Evolutionary conservation across 495 filamentous ascomycete species (phyloP).

Genomic region (Penicillium cinerascens): DNA sequence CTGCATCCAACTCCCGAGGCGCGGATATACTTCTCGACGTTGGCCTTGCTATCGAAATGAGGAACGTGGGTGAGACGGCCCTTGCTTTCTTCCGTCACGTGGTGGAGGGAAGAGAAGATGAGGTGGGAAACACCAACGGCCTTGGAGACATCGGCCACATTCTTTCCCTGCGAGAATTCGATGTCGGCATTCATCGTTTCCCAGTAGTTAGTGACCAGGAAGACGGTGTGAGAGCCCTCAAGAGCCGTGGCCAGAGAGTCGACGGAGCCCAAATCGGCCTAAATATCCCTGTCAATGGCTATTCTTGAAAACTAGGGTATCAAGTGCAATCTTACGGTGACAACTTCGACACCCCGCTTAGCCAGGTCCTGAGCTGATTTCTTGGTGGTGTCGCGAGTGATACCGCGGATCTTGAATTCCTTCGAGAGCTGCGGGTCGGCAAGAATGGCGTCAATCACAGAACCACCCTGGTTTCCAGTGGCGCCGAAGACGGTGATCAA

Average conservation of each 20-base stretch:
- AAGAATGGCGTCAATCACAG: constrained; percentile 26
- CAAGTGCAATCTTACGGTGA: constrained; percentile 13
- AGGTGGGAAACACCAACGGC: constrained; percentile 21
- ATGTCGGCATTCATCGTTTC: constrained; percentile 12
- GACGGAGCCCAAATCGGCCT: constrained; percentile 50
- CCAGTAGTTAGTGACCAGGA: constrained; percentile 29
- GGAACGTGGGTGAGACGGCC: constrained; percentile 19
- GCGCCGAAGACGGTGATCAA: constrained; percentile 46
- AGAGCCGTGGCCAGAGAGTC: constrained; percentile 38
- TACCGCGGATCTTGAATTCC: constrained; percentile 38
- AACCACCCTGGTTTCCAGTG: constrained; percentile 39
- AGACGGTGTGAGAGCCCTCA: constrained; percentile 34
- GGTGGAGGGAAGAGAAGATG: constrained; percentile 24
- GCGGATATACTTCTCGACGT: constrained; percentile 40
- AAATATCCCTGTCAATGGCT: neutral
- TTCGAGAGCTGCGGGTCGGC: constrained; percentile 22
- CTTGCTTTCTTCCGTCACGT: constrained; percentile 13
- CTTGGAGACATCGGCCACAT: constrained; percentile 49
- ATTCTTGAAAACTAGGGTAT: neutral
- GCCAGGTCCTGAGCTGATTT: constrained; percentile 23
- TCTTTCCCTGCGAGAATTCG: constrained; percentile 52
- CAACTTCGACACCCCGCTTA: constrained; percentile 19
- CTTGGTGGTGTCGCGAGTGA: constrained; percentile 27
- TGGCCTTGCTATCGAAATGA: constrained; percentile 38
- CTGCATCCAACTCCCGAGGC: constrained; percentile 43